Evolutionary conservation across 441 rosid species (phyloP).

Genomic region (Brassica balearica): DNA sequence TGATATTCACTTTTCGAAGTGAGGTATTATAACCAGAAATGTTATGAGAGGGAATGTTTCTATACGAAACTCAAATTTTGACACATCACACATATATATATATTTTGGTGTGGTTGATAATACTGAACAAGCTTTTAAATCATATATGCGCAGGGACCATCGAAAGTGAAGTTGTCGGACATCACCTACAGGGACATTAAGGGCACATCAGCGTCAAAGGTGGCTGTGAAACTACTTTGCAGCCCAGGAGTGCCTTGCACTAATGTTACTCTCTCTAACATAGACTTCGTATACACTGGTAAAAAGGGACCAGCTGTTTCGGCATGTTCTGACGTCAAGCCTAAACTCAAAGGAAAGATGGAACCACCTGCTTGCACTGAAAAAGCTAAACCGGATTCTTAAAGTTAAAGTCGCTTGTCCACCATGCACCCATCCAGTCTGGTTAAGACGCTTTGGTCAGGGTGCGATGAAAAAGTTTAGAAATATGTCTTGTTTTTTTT

Average conservation of each 20-base stretch:
- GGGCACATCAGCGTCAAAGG: slow-evolving; percentile 52
- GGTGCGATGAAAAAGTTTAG: slow-evolving; percentile 16
- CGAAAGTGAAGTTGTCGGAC: slow-evolving; percentile 48
- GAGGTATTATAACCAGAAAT: neutral
- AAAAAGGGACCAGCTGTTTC: slow-evolving; percentile 41
- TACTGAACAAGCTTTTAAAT: neutral
- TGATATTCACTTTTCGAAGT: neutral
- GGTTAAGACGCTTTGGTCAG: slow-evolving; percentile 9
- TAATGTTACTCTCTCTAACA: slow-evolving; percentile 41
- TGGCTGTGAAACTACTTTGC: slow-evolving; percentile 52
- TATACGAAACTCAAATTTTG: neutral
- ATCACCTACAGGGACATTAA: slow-evolving; percentile 52
- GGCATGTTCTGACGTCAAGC: slow-evolving; percentile 50
- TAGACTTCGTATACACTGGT: slow-evolving; percentile 49
- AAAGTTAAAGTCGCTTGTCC: neutral
- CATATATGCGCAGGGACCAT: slow-evolving; percentile 42
- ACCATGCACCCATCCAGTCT: slow-evolving; percentile 15
- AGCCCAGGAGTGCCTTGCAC: slow-evolving; percentile 56
- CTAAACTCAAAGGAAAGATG: slow-evolving; percentile 17
- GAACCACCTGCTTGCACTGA: slow-evolving; percentile 39
- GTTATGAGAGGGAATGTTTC: neutral
- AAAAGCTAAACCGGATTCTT: slow-evolving; percentile 10
- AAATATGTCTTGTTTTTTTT: neutral
- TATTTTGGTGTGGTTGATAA: neutral
- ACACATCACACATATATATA: neutral